Evolutionary conservation across 164 flowering plant species (phyloP), one percentile per base, ranked within the genome.

Genomic region (Vitis cinerea): DNA sequence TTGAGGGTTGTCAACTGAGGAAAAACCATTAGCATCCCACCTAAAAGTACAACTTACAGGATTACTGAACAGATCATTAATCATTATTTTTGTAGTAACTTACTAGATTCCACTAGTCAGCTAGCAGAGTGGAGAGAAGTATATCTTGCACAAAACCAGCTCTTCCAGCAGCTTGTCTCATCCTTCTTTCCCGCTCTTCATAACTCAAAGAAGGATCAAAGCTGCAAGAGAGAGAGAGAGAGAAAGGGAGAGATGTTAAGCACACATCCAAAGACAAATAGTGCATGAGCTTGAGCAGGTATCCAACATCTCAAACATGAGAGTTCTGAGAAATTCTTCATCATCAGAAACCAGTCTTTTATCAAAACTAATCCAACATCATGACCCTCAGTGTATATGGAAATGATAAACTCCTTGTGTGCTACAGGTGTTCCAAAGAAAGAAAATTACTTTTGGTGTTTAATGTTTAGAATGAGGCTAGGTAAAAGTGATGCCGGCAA

Each of bases 121-220:
- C 80, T 61, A 85, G 66, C 50, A 92, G 80, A 29, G 92, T 82
- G 52, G 93, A 82, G 59, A 86, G 77, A 61, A 92, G 75, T 79
- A 92, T 71, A 77, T 92, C 94, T 68, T 88, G 97, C 70, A 90
- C 78, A 73, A 92, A 92, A 27, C 80, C 81, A 15, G 93, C 89
- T 82, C 91, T 83, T 27, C 84, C 92, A 23, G 86, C 73, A 19
- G 84, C 94, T 78, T 90, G 93, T 68, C 66, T 79, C 68, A 82
- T 85, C 85, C 87, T 83, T 75, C 79, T 82, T 68, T 92, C 84
- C 63, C 90, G 80, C 85, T 92, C 97, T 79, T 92, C 97, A 47
- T 60, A 47, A 77, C 88, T 90, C 78, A 90, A 77, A 2, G 89
- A 83, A 52, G 93, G 80, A 72, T 88, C 90, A 61, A 88, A 82